These are phyloP conservation scores for Aureobasidium vineae DNA, from an alignment of 2,329 filamentous ascomycete species.

Conservation along the genomic window DNA sequence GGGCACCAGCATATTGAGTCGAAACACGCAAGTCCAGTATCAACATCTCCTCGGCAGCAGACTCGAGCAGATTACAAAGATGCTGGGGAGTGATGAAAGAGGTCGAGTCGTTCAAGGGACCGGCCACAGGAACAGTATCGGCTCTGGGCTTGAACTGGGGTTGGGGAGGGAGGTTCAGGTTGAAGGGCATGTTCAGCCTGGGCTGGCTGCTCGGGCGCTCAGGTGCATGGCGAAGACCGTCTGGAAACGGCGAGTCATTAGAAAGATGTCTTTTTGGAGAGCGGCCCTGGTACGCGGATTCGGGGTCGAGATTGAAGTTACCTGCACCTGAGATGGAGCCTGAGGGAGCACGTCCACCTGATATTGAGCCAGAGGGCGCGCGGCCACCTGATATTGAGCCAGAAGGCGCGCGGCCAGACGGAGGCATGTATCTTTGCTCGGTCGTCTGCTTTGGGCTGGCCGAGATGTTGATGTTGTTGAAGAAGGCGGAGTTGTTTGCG, in stretches of 20 bases:
- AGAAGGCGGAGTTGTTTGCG: neutral
- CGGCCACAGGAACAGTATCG: conserved; percentile 46
- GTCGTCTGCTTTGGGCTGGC: conserved; percentile 1
- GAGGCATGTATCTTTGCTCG: conserved; percentile 28
- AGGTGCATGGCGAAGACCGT: conserved; percentile 41
- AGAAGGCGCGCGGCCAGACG: neutral
- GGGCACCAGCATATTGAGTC: conserved; percentile 72
- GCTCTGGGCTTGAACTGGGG: conserved; percentile 40
- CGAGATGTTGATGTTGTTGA: conserved; percentile 18
- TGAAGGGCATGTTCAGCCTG: conserved; percentile 27
- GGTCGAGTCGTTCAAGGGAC: conserved; percentile 35
- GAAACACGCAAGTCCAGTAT: conserved; percentile 84
- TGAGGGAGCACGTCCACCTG: conserved; percentile 1
- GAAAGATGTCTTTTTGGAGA: conserved; percentile 53
- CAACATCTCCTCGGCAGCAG: conserved; percentile 56
- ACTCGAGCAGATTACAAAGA: conserved; percentile 50
- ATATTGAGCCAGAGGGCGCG: neutral
- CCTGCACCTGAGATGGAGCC: conserved; percentile 18
- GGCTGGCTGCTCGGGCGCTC: conserved; percentile 14
- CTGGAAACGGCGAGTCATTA: conserved; percentile 45
- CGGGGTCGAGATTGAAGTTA: conserved; percentile 32
- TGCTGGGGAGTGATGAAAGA: conserved; percentile 51
- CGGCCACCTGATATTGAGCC: neutral
- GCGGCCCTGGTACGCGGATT: conserved; percentile 35
- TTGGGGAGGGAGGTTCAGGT: conserved; percentile 28